A percentile compares a stretch with the other conserved stretches of the same genome.
Evolutionary conservation across 2,329 filamentous ascomycete genomes (phyloP).

Genomic region (Amphichorda felina): DNA sequence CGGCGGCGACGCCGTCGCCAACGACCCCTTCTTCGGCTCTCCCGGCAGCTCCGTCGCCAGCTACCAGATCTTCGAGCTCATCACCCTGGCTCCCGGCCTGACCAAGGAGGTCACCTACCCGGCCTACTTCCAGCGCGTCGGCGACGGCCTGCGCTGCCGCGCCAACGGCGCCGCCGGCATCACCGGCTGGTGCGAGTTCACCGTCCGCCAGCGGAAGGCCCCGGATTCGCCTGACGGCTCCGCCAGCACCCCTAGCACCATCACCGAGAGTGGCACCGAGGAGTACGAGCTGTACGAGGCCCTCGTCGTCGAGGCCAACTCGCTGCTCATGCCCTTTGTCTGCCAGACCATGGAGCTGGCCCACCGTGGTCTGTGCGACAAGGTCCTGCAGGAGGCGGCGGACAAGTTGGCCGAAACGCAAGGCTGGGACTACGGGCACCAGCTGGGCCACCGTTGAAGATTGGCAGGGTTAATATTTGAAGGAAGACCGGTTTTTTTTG

Average conservation of each 20-base stretch:
- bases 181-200: slow-evolving; percentile 25
- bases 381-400: slow-evolving; percentile 16
- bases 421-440: background rate
- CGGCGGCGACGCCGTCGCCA: slow-evolving; percentile 17
- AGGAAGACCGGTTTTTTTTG: too few relatives aligned
- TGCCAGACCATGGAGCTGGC: slow-evolving; percentile 14
- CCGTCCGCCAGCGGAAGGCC: slow-evolving; percentile 11
- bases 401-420: slow-evolving; percentile 8
- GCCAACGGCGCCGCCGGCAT: slow-evolving; percentile 30
- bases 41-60: slow-evolving; percentile 22
- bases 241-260: slow-evolving; percentile 13
- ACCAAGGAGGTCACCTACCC: slow-evolving; percentile 27
- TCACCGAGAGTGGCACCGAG: slow-evolving; percentile 5
- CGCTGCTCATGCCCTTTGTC: slow-evolving; percentile 22
- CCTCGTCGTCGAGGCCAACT: slow-evolving; percentile 18
- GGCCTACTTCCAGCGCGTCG: slow-evolving; percentile 29
- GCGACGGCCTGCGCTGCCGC: slow-evolving; percentile 27
- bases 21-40: slow-evolving; percentile 29
- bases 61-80: slow-evolving; percentile 17
- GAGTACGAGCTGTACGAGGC: slow-evolving; percentile 21
- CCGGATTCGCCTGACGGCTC: slow-evolving; percentile 12
- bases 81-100: slow-evolving; percentile 25
- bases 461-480: too few relatives aligned
- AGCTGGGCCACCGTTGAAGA: too few relatives aligned
- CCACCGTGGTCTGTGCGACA: slow-evolving; percentile 17